Base-by-base conservation (phyloP, 352 stramenopile species). In the Lagenidium giganteum region DNA sequence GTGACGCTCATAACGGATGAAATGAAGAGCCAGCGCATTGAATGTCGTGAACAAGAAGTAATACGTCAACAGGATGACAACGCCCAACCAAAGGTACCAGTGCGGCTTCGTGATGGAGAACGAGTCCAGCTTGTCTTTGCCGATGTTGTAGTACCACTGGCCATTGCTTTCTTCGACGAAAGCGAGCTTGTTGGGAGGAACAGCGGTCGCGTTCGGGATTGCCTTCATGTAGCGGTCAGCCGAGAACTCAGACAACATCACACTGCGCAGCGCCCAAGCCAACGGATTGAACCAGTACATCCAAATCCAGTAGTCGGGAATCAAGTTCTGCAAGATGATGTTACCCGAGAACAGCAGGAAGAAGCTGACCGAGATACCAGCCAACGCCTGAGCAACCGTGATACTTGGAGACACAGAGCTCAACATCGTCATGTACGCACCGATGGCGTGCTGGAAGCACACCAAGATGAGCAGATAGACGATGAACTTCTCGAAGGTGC, bases 241-340 rank as follows among this genome's bases (percentile, higher is more conserved):
- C n/a, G 59, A 57, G 43, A 86, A 86, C 49, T 86, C 73, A 0
- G 70, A 80, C 18, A 86, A 27, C 66, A 86, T 83, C 27, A 80
- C 53, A 26, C 36, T 58, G 3, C 67, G 69, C 9, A 86, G 49
- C 4, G 70, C 64, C 73, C 73, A 87, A 3, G 73, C 47, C 4
- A 83, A 14, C n/a, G 73, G 73, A 40, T 66, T 76, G 60, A 80
- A 77, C 73, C 70, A 87, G 54, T 85, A 83, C 69, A 87, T 78
- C 75, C 75, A 88, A 24, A 78, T 79, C 72, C 71, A 85, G 37
- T 86, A 88, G 26, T 76, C 31, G 31, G 72, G 72, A 37, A 88
- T 85, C 13, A 83, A 42, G 28, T 84, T 54, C 0, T 67, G 60
- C 39, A 82, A 46, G 37, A 88, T 85, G 24, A 85, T 85, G 57